phyloP scores from a whole-genome alignment of 2,329 filamentous ascomycete species.

The Colletotrichum sp. region DNA sequence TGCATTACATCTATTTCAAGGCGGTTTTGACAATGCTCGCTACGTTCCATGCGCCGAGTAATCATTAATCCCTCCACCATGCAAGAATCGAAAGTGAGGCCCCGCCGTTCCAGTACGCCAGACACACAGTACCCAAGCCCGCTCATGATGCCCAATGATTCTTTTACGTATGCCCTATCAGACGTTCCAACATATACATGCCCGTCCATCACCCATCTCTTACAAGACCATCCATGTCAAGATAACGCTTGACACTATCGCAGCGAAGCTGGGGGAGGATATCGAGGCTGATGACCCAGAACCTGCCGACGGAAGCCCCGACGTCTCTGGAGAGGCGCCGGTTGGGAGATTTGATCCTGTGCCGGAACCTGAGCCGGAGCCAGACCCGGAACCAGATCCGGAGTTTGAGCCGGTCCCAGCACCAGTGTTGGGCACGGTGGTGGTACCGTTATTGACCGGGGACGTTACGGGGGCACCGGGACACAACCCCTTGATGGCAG shows the following conservation, averaged over 20 bases:
- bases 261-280: not conserved
- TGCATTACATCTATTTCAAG: not conserved
- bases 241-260: not conserved
- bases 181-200: not conserved
- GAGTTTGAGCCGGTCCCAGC: not conserved
- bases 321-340: not conserved
- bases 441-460: not conserved
- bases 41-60: not conserved
- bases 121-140: not conserved
- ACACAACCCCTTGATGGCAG: slow-evolving; percentile 11
- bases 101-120: not conserved
- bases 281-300: not conserved
- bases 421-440: not conserved
- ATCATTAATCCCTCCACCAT: not conserved
- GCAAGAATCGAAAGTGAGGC: not conserved
- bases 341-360: not conserved
- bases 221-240: not conserved
- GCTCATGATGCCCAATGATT: not conserved
- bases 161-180: not conserved
- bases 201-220: not conserved
- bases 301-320: not conserved
- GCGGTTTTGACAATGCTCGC: slow-evolving; percentile 4
- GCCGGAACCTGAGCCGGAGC: not conserved
- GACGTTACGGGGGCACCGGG: not conserved
- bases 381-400: not conserved